These are phyloP conservation scores for Cytospora paraplurivora DNA, from an alignment of 2,329 filamentous ascomycete species.

Conservation along the genomic window DNA sequence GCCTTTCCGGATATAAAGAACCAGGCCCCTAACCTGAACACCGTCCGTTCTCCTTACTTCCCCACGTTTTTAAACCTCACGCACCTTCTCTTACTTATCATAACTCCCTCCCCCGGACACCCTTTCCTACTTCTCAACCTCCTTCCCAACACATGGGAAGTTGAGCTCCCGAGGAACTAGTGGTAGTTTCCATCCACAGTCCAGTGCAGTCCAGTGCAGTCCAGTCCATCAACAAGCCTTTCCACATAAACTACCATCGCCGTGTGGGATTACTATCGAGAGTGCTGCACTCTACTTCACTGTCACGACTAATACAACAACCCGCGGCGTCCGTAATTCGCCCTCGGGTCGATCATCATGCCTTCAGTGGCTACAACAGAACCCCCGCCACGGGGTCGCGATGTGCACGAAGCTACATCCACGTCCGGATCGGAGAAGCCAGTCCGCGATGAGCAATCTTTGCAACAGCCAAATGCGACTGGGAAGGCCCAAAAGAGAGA, in stretches of 20 bases:
- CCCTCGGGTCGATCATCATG: neutral
- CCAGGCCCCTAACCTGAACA: neutral
- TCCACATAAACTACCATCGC: neutral
- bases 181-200: neutral
- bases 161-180: neutral
- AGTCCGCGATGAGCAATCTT: constrained; percentile 11
- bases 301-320: neutral
- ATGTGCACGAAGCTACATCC: neutral
- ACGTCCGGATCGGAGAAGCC: constrained; percentile 3
- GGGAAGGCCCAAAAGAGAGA: constrained; percentile 35
- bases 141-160: neutral
- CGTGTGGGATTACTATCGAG: neutral
- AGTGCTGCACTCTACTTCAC: neutral
- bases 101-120: neutral
- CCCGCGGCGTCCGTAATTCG: neutral
- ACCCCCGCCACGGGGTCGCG: constrained; percentile 9
- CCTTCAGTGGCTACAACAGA: constrained; percentile 1
- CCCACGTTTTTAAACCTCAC: neutral
- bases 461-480: constrained; percentile 9
- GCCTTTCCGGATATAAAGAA: neutral
- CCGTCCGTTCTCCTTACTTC: neutral
- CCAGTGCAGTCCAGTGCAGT: too few species aligned
- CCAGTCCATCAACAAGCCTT: too few species aligned
- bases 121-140: neutral
- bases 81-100: neutral